A percentile compares a stretch with the other conserved stretches of the same genome.
These are phyloP conservation scores for Lactifluus subvellereus DNA, from an alignment of 768 basidiomycete species.

Conservation along the genomic window DNA sequence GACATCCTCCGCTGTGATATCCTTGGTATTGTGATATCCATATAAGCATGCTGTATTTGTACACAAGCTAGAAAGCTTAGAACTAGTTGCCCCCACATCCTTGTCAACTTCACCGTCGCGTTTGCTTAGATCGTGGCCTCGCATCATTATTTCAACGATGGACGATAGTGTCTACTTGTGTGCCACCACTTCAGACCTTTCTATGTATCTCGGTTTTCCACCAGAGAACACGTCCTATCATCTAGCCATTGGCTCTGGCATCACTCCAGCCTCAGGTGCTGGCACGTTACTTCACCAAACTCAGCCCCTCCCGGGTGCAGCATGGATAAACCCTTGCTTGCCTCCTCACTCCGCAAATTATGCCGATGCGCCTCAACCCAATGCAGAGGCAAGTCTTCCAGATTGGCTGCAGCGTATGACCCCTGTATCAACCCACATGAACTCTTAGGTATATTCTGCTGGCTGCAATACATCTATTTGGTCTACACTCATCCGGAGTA, in stretches of 20 bases:
- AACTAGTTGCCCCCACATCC: neutral
- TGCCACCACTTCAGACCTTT: neutral
- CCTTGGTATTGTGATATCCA: neutral
- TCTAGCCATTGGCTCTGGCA: too few relatives aligned
- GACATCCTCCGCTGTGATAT: neutral
- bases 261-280: neutral
- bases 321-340: neutral
- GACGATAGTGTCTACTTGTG: neutral
- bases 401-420: neutral
- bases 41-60: neutral
- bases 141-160: neutral
- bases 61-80: neutral
- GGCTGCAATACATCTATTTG: too few relatives aligned
- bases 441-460: neutral
- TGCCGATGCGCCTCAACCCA: neutral
- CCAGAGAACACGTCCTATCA: neutral
- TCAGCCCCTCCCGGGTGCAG: neutral
- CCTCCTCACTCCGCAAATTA: too few relatives aligned
- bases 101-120: neutral
- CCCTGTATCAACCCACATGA: neutral
- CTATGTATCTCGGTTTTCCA: neutral
- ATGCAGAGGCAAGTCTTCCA: neutral
- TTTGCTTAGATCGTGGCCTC: neutral
- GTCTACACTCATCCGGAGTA: neutral
- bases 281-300: neutral